Conservation (phyloP, 2,329 filamentous ascomycete genomes). For the Boeremia exigua region DNA sequence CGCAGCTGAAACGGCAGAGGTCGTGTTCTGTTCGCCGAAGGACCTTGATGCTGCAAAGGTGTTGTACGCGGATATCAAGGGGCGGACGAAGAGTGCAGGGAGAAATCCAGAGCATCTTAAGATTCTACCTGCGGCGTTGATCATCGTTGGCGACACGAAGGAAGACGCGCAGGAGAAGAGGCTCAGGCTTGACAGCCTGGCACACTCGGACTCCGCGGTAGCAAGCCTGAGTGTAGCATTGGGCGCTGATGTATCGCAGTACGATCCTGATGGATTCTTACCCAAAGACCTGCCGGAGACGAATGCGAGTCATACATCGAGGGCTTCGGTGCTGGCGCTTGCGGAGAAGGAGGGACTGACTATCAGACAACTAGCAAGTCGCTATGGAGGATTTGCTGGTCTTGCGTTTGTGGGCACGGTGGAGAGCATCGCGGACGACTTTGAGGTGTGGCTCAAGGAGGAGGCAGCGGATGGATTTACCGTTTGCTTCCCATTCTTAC, state of each 20-base stretch:
- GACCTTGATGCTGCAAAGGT: slow-evolving; percentile 55
- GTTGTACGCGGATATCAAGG: slow-evolving; percentile 61
- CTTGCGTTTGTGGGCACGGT: slow-evolving; percentile 65
- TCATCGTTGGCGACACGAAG: slow-evolving; percentile 67
- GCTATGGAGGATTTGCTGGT: slow-evolving; percentile 65
- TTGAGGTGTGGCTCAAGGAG: slow-evolving; percentile 70
- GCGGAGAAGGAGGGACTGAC: slow-evolving; percentile 67
- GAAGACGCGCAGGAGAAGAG: slow-evolving; percentile 70
- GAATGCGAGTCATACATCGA: slow-evolving; percentile 23
- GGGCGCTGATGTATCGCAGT: slow-evolving; percentile 65
- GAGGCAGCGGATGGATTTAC: slow-evolving; percentile 77
- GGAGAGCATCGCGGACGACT: slow-evolving; percentile 66
- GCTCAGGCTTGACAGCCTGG: slow-evolving; percentile 54
- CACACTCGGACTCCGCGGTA: slow-evolving; percentile 66
- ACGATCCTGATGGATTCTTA: slow-evolving; percentile 59
- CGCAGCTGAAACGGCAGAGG: slow-evolving; percentile 61
- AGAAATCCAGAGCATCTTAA: slow-evolving; percentile 64
- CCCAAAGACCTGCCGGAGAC: slow-evolving; percentile 59
- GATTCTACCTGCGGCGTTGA: slow-evolving; percentile 69
- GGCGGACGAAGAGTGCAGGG: slow-evolving; percentile 53
- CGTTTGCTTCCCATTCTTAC: slow-evolving; percentile 53
- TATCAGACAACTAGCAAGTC: slow-evolving; percentile 66
- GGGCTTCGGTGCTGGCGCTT: slow-evolving; percentile 22
- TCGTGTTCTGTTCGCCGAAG: slow-evolving; percentile 59
- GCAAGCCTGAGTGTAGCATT: slow-evolving; percentile 66